Percentiles rank a stretch among this genome's conserved stretches.
phyloP scores from a whole-genome alignment of 768 basidiomycete genomes.

The Trametes cinnabarina region DNA sequence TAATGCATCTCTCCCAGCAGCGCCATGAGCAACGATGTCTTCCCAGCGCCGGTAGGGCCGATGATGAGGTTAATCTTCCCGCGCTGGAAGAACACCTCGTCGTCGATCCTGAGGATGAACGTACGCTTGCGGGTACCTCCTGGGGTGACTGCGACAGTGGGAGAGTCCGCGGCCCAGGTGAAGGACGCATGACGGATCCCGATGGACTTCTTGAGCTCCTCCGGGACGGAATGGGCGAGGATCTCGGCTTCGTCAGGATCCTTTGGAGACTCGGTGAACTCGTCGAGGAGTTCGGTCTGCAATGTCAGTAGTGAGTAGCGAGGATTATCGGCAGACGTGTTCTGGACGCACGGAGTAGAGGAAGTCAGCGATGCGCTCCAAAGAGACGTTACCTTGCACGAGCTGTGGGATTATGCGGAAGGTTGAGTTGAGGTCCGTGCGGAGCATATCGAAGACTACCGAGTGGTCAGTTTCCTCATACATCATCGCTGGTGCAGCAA shows the following conservation, averaged over 20 bases:
- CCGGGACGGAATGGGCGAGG: not conserved
- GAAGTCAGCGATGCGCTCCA: slow-evolving; percentile 40
- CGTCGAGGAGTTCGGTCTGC: too few species aligned
- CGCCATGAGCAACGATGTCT: slow-evolving; percentile 51
- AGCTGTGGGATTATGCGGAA: too few species aligned
- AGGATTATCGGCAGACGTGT: not conserved
- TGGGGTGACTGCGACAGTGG: not conserved
- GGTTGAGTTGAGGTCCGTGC: too few species aligned
- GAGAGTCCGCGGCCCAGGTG: slow-evolving; percentile 14
- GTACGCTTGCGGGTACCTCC: slow-evolving; percentile 28
- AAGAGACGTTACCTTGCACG: not conserved
- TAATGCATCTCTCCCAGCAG: slow-evolving; percentile 33
- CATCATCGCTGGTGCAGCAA: too few species aligned
- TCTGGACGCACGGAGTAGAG: slow-evolving; percentile 26
- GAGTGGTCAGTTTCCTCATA: too few species aligned
- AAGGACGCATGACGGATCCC: slow-evolving; percentile 21
- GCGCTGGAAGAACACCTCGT: slow-evolving; percentile 49
- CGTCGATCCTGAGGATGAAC: slow-evolving; percentile 50
- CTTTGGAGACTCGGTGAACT: not conserved
- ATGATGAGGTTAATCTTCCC: slow-evolving; percentile 54
- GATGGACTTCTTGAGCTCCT: slow-evolving; percentile 1
- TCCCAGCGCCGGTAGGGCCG: slow-evolving; percentile 57
- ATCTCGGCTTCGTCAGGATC: not conserved
- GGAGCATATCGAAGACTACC: too few species aligned
- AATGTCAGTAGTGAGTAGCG: too few species aligned